These are phyloP conservation scores for Phytophthora chlamydospora DNA, from an alignment of 352 stramenopile species.

Conservation along the genomic window DNA sequence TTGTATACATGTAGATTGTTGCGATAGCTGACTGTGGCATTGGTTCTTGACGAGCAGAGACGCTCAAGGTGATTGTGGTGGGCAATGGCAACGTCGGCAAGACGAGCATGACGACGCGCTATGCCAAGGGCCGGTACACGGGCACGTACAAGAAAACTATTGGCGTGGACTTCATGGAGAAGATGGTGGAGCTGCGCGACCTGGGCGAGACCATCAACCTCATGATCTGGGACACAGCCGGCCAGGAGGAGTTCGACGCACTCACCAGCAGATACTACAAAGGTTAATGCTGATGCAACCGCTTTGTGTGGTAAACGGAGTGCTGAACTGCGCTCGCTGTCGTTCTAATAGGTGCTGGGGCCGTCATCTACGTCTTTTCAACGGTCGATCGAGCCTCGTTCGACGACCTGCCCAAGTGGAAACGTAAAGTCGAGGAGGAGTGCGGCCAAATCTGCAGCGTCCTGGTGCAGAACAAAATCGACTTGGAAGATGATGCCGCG, in stretches of 20 bases:
- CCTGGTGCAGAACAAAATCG: conserved; percentile 81
- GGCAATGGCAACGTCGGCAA: conserved; percentile 88
- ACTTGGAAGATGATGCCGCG: conserved; percentile 63
- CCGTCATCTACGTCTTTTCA: conserved; percentile 81
- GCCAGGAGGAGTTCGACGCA: conserved; percentile 83
- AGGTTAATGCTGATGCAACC: conserved; percentile 13
- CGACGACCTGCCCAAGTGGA: conserved; percentile 71
- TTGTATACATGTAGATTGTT: conserved; percentile 7
- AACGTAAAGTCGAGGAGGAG: conserved; percentile 73
- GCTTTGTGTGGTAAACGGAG: no score
- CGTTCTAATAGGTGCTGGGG: conserved; percentile 44
- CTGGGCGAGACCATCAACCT: conserved; percentile 68
- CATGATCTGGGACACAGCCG: conserved; percentile 86
- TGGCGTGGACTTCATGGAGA: conserved; percentile 87
- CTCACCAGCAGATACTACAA: conserved; percentile 85
- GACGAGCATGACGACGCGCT: conserved; percentile 82
- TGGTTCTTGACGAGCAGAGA: conserved; percentile 43
- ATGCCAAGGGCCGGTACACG: conserved; percentile 80
- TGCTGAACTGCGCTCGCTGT: no score
- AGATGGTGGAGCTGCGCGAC: conserved; percentile 70
- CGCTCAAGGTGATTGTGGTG: conserved; percentile 83
- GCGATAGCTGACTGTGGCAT: no score
- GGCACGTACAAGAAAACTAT: conserved; percentile 89
- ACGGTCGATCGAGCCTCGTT: conserved; percentile 76
- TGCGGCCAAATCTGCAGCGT: conserved; percentile 71